Conservation (phyloP, 139 green algal species). For the Asterochloris erici region DNA sequence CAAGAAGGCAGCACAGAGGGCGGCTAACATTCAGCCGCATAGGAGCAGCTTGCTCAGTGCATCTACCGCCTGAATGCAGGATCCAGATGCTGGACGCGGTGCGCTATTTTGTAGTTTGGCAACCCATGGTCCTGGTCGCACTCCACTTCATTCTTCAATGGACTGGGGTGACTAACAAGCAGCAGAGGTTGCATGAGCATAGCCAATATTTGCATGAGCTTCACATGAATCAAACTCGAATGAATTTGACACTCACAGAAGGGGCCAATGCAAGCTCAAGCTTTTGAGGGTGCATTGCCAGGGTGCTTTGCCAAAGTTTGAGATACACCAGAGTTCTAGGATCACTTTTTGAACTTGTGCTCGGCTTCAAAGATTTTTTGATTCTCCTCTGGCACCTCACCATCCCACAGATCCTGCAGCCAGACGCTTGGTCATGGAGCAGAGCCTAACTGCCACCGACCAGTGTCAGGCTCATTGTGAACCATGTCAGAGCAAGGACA, state of each 20-base stretch:
- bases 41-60: not conserved
- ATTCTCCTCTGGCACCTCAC: slow-evolving; percentile 26
- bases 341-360: too few relatives aligned
- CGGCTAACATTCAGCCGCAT: not conserved
- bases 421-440: too few relatives aligned
- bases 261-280: too few relatives aligned
- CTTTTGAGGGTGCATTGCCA: too few relatives aligned
- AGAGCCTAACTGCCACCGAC: too few relatives aligned
- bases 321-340: too few relatives aligned
- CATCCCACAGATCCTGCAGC: slow-evolving; percentile 81
- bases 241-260: not conserved
- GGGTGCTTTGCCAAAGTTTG: too few relatives aligned
- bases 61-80: slow-evolving; percentile 26
- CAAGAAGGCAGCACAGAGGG: not conserved
- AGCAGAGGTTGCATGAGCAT: slow-evolving; percentile 10
- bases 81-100: slow-evolving; percentile 77
- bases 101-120: slow-evolving; percentile 74
- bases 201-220: slow-evolving; percentile 8
- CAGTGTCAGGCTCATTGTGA: too few relatives aligned
- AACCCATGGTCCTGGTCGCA: slow-evolving; percentile 56
- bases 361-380: too few relatives aligned
- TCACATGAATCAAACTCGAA: slow-evolving; percentile 2
- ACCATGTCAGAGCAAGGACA: too few relatives aligned
- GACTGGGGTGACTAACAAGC: slow-evolving; percentile 27
- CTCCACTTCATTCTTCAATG: slow-evolving; percentile 56